A percentile compares a stretch with the other conserved stretches of the same genome.
These are phyloP conservation scores for Anthoceros angustus DNA, from an alignment of 225 moss, liverwort and hornwort species.

Conservation along the genomic window DNA sequence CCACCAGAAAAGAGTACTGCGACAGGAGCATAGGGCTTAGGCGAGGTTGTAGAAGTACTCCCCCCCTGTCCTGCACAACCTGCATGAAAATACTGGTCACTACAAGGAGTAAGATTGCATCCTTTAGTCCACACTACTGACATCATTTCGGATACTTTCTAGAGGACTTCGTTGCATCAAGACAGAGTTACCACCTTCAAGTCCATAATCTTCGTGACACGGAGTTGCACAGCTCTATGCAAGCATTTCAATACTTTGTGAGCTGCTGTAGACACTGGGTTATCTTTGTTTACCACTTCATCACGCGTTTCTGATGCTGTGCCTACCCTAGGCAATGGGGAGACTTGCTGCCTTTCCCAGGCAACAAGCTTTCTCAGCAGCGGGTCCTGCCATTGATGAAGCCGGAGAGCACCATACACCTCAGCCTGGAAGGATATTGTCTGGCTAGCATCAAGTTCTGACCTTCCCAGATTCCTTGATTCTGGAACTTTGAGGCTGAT, in stretches of 20 bases:
- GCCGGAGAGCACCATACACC: constrained; percentile 20
- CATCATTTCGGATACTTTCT: background rate
- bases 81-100: background rate
- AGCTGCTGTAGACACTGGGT: constrained; percentile 14
- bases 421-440: background rate
- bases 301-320: constrained; percentile 6
- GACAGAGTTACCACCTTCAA: constrained; percentile 6
- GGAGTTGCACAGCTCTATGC: constrained; percentile 46
- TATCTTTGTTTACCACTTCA: background rate
- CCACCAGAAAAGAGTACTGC: constrained; percentile 95
- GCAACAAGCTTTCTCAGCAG: constrained; percentile 38
- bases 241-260: constrained; percentile 32
- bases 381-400: constrained; percentile 62
- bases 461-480: background rate
- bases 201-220: constrained; percentile 29
- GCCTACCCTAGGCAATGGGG: constrained; percentile 18
- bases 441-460: constrained; percentile 3
- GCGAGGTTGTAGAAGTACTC: constrained; percentile 10
- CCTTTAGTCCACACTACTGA: constrained; percentile 9
- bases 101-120: constrained; percentile 9
- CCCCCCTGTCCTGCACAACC: constrained; percentile 4
- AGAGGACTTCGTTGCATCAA: background rate
- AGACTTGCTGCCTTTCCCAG: constrained; percentile 44
- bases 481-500: constrained; percentile 13
- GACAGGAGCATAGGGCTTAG: constrained; percentile 24